Base-by-base conservation (phyloP, 371 early-diverging fungal genomes). In the Mortierella sp. region DNA sequence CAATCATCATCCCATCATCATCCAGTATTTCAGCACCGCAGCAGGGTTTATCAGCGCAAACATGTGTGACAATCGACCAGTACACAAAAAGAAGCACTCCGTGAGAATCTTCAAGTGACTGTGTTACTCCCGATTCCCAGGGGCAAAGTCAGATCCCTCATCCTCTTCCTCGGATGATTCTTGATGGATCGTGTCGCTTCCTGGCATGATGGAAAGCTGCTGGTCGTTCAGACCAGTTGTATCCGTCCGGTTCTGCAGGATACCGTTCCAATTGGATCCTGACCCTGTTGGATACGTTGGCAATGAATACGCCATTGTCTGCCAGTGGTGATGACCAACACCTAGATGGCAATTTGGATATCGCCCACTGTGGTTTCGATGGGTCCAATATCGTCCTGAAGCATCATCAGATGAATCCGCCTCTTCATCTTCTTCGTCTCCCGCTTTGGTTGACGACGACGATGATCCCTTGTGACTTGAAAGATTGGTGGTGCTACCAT, bases 381-480 rank as follows among this genome's bases (percentile, higher is more conserved):
- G 66, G 24, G 60, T 66, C 16, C 60, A 47, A 21, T 61, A n/a
- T n/a, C 66, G 66, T 28, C 60, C 66, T 3, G 31, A 19, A 29
- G 24, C 54, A 41, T 54, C 41, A 28, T 55, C 57, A 27, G 65
- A 63, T 8, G 63, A 67, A 5, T 63, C 49, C 19, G 67, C 76
- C 2, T 54, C 65, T 2, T 63, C 63, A 17, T 76, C 76, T 19
- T 68, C 48, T 25, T 73, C 74, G 29, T 74, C 74, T 37, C 62
- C 67, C 1, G 60, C 74, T 49, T 73, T 73, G 19, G 74, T n/a
- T n/a, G n/a, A n/a, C n/a, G n/a, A n/a, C n/a, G n/a, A n/a, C n/a
- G n/a, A 73, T 13, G 68, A 73, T 17, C 63, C 74, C 58, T 73
- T 73, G 27, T 73, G 74, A 29, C 74, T 73, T 24, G 74, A 73